Base-by-base conservation (phyloP, 83 land plant species). In the Picea abies region DNA sequence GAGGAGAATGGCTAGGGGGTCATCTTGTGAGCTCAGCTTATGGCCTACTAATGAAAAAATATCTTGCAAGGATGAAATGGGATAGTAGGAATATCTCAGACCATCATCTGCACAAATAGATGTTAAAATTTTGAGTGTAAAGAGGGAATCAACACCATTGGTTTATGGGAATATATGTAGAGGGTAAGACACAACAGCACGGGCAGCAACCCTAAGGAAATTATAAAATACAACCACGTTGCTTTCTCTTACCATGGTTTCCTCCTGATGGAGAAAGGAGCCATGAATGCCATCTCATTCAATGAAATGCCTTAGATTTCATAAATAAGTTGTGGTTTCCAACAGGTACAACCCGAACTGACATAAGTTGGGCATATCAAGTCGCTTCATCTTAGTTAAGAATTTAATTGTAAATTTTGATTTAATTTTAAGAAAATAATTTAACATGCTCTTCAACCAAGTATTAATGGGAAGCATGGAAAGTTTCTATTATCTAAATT, bases 141-240 rank as follows among this genome's bases (percentile, higher is more conserved):
- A 89, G 26, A 89, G 82, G n/a, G 90, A 81, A 72, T 89, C 90
- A 17, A 79, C 80, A 79, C 87, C 90, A 16, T 79, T 80, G 16
- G 89, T 77, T 20, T 89, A 87, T 29, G 90, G 90, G 80, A 86
- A 87, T 39, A 89, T 82, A 70, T 80, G 84, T 12, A 89, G 75
- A 10, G 90, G 90, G 61, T 69, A 79, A 35, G 83, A 73, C 9
- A 80, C 62, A 11, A 82, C 76, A 14, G 89, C 79, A 22, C 63
- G 63, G 0, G 85, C 90, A 56, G 86, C 83, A n/a, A 80, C 60
- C 64, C 78, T 83, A 4, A 89, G 82, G 8, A 49, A 80, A 68
- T 82, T 66, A 26, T 87, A 89, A 81, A 89, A 89, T 63, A 23
- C 80, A 10, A 80, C 82, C 22, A 69, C 86, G 26, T 49, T 84